Percentiles rank a stretch among this genome's conserved stretches.
phyloP scores from a whole-genome alignment of 257 asterid species.

The Eucommia ulmoides region DNA sequence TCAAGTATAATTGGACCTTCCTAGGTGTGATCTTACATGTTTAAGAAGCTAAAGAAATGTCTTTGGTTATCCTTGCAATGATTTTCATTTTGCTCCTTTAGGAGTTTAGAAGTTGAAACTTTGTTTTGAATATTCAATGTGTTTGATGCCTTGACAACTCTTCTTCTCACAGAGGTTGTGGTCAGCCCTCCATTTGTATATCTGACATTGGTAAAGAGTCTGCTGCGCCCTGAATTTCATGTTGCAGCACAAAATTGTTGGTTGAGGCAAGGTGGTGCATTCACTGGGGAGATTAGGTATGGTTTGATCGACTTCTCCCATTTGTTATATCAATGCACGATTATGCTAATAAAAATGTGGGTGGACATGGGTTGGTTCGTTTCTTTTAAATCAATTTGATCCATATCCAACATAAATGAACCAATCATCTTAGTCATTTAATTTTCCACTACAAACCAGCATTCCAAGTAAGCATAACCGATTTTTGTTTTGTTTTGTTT shows the following conservation, averaged over 20 bases:
- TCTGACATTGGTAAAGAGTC: conserved; percentile 52
- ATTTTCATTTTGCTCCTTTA: background rate
- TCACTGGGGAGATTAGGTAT: conserved; percentile 91
- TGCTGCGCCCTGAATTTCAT: conserved; percentile 68
- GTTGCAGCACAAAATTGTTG: conserved; percentile 98
- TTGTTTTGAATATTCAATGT: background rate
- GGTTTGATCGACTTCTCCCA: no score
- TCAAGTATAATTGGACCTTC: background rate
- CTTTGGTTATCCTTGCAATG: background rate
- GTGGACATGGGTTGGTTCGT: no score
- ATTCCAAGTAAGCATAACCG: no score
- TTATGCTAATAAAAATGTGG: no score
- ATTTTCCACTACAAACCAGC: no score
- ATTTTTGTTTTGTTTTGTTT: no score
- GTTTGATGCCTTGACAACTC: conserved; percentile 6
- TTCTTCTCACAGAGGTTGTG: conserved; percentile 69
- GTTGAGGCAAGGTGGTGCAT: conserved; percentile 99
- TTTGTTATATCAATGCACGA: no score
- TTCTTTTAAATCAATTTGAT: no score
- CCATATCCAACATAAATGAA: no score
- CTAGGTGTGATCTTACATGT: background rate
- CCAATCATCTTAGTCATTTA: no score
- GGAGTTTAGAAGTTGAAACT: background rate
- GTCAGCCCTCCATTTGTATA: conserved; percentile 93
- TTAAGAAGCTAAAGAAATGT: background rate